Evolutionary conservation across 805 yeast species (phyloP), one percentile per base, ranked within the genome.

Genomic region (Jamesozyma rosinii): DNA sequence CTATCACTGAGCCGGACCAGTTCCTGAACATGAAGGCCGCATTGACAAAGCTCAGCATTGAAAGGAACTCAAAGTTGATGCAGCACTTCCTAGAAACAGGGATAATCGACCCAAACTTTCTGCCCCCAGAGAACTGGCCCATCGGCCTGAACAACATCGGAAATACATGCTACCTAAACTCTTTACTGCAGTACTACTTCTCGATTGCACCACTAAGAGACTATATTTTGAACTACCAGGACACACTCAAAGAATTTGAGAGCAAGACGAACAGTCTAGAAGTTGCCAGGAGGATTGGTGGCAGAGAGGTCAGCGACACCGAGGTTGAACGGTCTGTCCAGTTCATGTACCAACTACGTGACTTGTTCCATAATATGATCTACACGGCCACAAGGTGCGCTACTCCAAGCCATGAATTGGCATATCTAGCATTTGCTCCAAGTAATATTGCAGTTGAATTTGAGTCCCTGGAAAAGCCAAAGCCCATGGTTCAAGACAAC

Each of bases 121-220:
- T 83, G 17, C 80, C 88, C 0, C 74, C 77, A 0, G 79, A 75
- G 14, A 73, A 76, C 40, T 80, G 90, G 76, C 98, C 98, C 0
- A 85, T 87, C 3, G 98, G 98, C 0, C 70, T 92, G 56, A 85
- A 83, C 62, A 92, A 92, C 58, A 89, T 88, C 48, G 98, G 98
- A 20, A 92, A 92, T 59, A 90, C 98, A 0, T 92, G 98, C 63
- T 89, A 89, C 53, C 69, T 92, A 61, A 90, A 92, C 59, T 90
- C 97, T 0, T 68, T 92, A 39, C 66, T 90, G 35, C 98, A 90
- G 58, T 90, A 83, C 56, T 90, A 87, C 61, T 92, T 88, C 66
- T 83, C 87, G 5, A 76, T 92, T 37, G 76, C 77, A 44, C 97
- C 96, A 0, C 67, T 92, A 33, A 71, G 97, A 45, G 76, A 81